Base-by-base conservation (phyloP, 768 basidiomycete genomes). In the Clathrus columnatus region DNA sequence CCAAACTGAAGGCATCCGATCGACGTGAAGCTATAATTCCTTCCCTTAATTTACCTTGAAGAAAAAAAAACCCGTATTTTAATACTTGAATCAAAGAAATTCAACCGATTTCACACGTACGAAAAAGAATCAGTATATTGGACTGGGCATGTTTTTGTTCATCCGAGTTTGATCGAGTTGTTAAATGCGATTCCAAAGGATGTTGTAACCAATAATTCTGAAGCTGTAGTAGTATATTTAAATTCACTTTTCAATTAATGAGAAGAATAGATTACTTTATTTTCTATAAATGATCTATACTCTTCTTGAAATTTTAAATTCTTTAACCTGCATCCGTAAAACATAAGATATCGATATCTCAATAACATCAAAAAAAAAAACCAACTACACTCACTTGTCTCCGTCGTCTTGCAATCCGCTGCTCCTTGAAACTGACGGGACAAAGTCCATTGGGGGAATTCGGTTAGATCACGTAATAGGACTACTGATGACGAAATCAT, bases 321-420 rank as follows among this genome's bases (percentile, higher is more conserved):
- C 61, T 84, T 86, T 64, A 90, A 66, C 49, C 87, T 90, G n/a
- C n/a, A n/a, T n/a, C n/a, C n/a, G n/a, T n/a, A n/a, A n/a, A n/a
- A n/a, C n/a, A n/a, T n/a, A n/a, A n/a, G n/a, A n/a, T n/a, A n/a
- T n/a, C n/a, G n/a, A 63, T 60, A 3, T 61, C 51, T 69, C 75
- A 59, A 60, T 59, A 58, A 65, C 53, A 62, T 65, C 76, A 67
- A 71, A 60, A 63, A 56, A 27, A 4, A 29, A 20, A 14, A 27
- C 21, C 48, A 44, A 41, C n/a, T 30, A 8, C 16, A 49, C 87
- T 76, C 68, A 90, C 87, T 78, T 75, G 69, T 88, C 83, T 36
- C 87, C 86, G 57, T 81, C 85, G 60, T 78, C 81, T 61, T 84
- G 83, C 23, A 88, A 64, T 8, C 87, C 86, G 60, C 87, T 83